These are phyloP conservation scores for Termitomyces sp. DNA, from an alignment of 768 basidiomycete genomes.

Conservation along the genomic window DNA sequence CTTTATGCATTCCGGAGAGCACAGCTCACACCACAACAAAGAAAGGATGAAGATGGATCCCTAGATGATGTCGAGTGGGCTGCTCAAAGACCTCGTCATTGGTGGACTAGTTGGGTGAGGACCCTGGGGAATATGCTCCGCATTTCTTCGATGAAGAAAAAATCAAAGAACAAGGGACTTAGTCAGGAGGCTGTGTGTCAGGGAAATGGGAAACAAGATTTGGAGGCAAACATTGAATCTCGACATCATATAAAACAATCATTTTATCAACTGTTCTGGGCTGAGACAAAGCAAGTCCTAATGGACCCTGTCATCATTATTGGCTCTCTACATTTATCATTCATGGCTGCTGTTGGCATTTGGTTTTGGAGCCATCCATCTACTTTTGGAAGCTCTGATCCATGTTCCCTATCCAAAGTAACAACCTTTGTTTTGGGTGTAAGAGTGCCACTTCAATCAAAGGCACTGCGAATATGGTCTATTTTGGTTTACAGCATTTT, in stretches of 20 bases:
- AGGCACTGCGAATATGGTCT: background rate
- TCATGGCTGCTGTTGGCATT: conserved; percentile 3
- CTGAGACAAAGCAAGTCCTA: background rate
- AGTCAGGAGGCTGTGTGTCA: background rate
- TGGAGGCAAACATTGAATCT: background rate
- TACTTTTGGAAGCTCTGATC: background rate
- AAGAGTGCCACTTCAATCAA: background rate
- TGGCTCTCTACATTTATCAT: background rate
- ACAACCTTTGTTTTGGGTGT: background rate
- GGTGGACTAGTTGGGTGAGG: background rate
- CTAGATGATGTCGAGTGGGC: background rate
- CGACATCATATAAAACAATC: background rate
- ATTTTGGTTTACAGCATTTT: background rate
- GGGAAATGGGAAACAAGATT: too few relatives aligned
- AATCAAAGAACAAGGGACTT: background rate
- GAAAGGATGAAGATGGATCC: background rate
- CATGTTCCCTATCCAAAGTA: background rate
- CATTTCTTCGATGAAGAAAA: background rate
- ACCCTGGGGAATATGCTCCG: background rate
- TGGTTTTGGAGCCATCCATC: conserved; percentile 4
- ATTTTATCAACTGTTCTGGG: background rate
- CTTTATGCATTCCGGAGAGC: background rate
- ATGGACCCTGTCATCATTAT: background rate
- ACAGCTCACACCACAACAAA: background rate
- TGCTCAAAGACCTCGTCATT: background rate